Evolutionary conservation across 1,284 basidiomycete species (phyloP), one percentile per base, ranked within the genome.

Genomic region (Ustilago shanxiensis): DNA sequence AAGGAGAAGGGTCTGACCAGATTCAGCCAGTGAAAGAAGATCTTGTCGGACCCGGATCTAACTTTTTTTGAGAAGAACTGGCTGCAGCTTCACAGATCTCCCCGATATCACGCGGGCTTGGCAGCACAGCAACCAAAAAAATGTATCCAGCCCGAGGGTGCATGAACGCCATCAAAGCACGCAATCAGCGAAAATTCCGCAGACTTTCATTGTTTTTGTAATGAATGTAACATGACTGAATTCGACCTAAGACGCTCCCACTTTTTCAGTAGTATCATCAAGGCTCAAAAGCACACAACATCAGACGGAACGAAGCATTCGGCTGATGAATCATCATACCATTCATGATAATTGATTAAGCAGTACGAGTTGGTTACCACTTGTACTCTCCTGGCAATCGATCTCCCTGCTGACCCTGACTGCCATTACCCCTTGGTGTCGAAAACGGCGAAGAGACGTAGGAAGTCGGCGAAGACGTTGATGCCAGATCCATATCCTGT

Each of bases 351-450:
- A 45, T 3, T 13, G 20, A 11, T 41, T 2, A 3, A 16, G 2
- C 13, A 28, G n/a, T 26, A 26, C 18, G 22, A 22, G 37, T n/a
- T 44, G 24, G 3, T 66, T 53, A 76, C 73, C 73, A 76, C 29
- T 68, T 70, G 54, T 76, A 76, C 56, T 72, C 73, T 29, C 73
- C 73, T 3, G 73, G 73, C 24, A 76, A 35, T 7, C 65, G 68
- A 14, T 61, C 41, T 7, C 55, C 53, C 3, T 18, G 47, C 24
- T 53, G 64, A 13, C 59, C 33, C 47, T 56, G 33, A 11, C 57
- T 31, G 37, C 47, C 56, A 13, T 58, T 60, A 2, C 51, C 54
- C 20, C 59, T 52, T 6, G 53, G 60, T 18, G 60, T 56, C 3
- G 61, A 49, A n/a, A 66, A 75, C 8, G 72, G 72, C 35, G 62